A percentile compares a stretch with the other conserved stretches of the same genome.
Evolutionary conservation across 2,329 filamentous ascomycete genomes (phyloP).

Genomic region (Ceratocystiopsis sp.): DNA sequence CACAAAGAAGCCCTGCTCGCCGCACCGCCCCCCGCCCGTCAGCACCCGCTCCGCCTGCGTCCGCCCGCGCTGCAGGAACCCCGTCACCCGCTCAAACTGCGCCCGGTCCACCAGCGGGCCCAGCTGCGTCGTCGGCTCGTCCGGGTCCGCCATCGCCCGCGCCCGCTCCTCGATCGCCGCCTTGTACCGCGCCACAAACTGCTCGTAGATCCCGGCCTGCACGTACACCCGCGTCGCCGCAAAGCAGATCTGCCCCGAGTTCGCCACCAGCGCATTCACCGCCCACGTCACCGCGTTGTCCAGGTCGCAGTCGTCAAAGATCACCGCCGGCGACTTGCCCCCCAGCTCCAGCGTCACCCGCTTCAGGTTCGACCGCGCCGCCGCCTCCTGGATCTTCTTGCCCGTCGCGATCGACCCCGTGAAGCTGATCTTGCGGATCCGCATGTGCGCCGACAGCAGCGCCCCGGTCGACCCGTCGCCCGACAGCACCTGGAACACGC

Average conservation of each 20-base stretch:
- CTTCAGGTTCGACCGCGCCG: conserved; percentile 42
- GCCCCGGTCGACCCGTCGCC: conserved; percentile 17
- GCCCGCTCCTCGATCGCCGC: not conserved
- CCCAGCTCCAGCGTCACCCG: conserved; percentile 55
- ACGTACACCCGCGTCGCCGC: conserved; percentile 57
- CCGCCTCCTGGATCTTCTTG: conserved; percentile 43
- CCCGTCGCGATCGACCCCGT: conserved; percentile 50
- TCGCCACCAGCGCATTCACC: conserved; percentile 20
- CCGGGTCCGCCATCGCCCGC: conserved; percentile 10
- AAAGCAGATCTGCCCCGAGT: conserved; percentile 60
- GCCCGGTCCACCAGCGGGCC: conserved; percentile 9
- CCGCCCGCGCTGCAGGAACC: conserved; percentile 9
- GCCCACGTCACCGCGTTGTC: conserved; percentile 27
- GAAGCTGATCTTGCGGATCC: conserved; percentile 46
- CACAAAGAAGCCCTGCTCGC: conserved; percentile 35
- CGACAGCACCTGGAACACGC: conserved; percentile 22
- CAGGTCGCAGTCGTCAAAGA: conserved; percentile 45
- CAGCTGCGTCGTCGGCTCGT: conserved; percentile 10
- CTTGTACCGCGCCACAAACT: conserved; percentile 40
- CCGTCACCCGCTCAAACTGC: conserved; percentile 16
- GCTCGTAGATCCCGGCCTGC: conserved; percentile 36
- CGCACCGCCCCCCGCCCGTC: conserved; percentile 33
- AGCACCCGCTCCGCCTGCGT: conserved; percentile 11
- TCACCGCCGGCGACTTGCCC: conserved; percentile 45
- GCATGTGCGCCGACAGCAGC: conserved; percentile 5